These are phyloP conservation scores for Candida dubliniensis DNA, from an alignment of 1,139 yeast species.

Conservation along the genomic window DNA sequence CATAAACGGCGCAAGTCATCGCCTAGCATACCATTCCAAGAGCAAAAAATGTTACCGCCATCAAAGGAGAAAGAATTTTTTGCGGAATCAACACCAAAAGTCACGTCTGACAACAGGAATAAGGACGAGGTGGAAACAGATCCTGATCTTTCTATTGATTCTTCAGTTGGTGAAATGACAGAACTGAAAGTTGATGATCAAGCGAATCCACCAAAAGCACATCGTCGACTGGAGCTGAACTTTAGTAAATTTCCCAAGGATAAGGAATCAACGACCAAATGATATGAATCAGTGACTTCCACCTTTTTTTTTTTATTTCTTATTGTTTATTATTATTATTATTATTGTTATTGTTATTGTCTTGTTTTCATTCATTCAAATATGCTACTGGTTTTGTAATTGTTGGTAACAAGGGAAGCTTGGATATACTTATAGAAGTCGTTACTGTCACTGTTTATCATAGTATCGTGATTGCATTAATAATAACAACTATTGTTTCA, in stretches of 20 bases:
- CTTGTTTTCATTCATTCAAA: neutral
- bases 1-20: constrained; percentile 26
- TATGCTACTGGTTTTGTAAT: neutral
- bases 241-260: constrained; percentile 22
- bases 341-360: neutral
- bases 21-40: constrained; percentile 9
- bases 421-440: neutral
- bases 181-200: constrained; percentile 11
- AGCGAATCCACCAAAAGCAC: constrained; percentile 16
- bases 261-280: constrained; percentile 16
- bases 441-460: neutral
- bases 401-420: neutral
- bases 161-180: constrained; percentile 9
- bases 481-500: too few relatives aligned
- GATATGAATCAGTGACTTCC: constrained; percentile 1
- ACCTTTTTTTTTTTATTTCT: neutral
- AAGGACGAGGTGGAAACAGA: constrained; percentile 10
- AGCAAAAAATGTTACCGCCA: neutral
- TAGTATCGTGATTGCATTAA: too few relatives aligned
- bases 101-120: constrained; percentile 3
- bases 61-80: neutral
- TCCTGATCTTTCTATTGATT: constrained; percentile 20
- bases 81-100: neutral
- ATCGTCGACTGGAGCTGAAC: constrained; percentile 17
- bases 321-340: neutral